Evolutionary conservation across 2,329 filamentous ascomycete species (phyloP).

Genomic region (Claviceps monticola): DNA sequence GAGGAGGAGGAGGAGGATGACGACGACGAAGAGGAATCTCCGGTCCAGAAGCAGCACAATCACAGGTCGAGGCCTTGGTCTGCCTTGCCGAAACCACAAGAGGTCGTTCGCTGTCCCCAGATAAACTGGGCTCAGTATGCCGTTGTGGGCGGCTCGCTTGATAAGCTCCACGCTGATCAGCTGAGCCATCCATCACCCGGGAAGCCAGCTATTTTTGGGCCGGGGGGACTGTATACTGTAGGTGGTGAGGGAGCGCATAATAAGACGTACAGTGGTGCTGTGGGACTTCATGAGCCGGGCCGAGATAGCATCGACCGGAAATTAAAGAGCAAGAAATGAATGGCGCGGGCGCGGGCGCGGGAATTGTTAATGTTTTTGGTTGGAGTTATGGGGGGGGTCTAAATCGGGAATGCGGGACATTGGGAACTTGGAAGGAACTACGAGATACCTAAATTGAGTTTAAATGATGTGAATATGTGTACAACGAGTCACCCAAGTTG

Average conservation of each 20-base stretch:
- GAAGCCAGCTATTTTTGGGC: constrained; percentile 29
- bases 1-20: constrained; percentile 16
- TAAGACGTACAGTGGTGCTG: constrained; percentile 35
- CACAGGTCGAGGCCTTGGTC: constrained; percentile 34
- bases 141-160: constrained; percentile 64
- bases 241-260: constrained; percentile 27
- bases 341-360: background rate
- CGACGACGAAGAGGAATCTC: constrained; percentile 15
- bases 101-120: constrained; percentile 70
- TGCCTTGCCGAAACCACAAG: constrained; percentile 61
- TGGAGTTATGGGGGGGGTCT: too few species aligned
- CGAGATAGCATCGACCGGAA: constrained; percentile 34
- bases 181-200: constrained; percentile 47
- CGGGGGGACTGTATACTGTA: constrained; percentile 38
- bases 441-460: too few species aligned
- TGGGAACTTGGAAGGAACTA: too few species aligned
- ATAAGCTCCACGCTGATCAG: constrained; percentile 76
- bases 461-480: too few species aligned
- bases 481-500: too few species aligned
- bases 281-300: constrained; percentile 41
- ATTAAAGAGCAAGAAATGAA: constrained; percentile 18
- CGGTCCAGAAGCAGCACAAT: constrained; percentile 9
- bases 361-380: background rate
- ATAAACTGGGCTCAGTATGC: constrained; percentile 95
- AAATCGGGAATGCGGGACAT: too few species aligned